Conservation (phyloP, 108 stramenopile species). For the Nannochloropsis granulata region DNA sequence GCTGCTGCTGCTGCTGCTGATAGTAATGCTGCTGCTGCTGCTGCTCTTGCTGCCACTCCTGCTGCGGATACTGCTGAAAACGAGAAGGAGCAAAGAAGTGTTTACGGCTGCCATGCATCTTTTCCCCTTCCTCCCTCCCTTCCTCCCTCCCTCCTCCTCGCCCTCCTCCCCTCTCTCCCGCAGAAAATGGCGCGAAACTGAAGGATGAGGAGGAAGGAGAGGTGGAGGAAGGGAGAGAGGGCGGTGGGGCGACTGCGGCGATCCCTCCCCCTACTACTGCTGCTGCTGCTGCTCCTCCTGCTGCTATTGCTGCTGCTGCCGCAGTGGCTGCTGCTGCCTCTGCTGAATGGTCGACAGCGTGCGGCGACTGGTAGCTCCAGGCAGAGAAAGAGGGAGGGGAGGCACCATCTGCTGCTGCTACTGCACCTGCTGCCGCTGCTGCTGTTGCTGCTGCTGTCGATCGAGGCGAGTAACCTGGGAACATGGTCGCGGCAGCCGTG, state of each 20-base stretch:
- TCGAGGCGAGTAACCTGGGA: background rate
- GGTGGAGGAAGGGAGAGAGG: too few relatives aligned
- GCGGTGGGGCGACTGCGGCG: too few relatives aligned
- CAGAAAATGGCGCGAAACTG: too few relatives aligned
- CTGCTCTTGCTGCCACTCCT: background rate
- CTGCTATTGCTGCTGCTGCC: too few relatives aligned
- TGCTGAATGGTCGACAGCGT: too few relatives aligned
- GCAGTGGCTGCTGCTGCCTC: too few relatives aligned
- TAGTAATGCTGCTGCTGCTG: background rate
- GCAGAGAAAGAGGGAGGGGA: too few relatives aligned
- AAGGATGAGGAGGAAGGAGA: too few relatives aligned
- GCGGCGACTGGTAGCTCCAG: too few relatives aligned
- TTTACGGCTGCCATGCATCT: background rate
- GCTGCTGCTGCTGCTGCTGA: background rate
- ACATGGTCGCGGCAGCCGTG: background rate
- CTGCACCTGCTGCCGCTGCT: background rate
- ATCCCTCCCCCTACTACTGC: too few relatives aligned
- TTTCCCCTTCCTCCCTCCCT: background rate
- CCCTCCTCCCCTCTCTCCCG: background rate
- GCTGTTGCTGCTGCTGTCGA: background rate
- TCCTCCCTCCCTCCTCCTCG: background rate
- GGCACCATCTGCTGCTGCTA: background rate
- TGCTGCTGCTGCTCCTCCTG: too few relatives aligned
- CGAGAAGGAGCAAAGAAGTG: background rate
- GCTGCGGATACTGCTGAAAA: background rate